Evolutionary conservation across 2,329 filamentous ascomycete species (phyloP), one percentile per base, ranked within the genome.

Genomic region (Aureobasidium subglaciale): DNA sequence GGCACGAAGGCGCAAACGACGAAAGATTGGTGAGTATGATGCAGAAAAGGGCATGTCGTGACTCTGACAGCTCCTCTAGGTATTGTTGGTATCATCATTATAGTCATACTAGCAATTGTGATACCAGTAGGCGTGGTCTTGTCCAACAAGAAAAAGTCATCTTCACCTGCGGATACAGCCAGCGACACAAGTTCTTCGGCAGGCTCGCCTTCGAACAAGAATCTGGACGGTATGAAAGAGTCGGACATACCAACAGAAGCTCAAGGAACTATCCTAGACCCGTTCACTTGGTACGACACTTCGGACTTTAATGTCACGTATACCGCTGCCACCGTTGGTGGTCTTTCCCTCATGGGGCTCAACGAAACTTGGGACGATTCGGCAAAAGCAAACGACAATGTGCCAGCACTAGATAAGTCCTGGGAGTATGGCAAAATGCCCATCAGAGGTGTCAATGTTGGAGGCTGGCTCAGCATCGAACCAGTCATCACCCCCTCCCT

Each of bases 401-500:
- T 95, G 0, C 88, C 90, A 0, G 76, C 89, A 1, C 76, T 99
- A 6, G 80, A 89, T 62, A 78, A 91, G 59, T 65, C 77, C 1
- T 96, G 92, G 80, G 83, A 85, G 2, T 99, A 97, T 64, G 81
- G 84, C 2, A 83, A 81, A 20, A 84, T 78, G 55, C 90, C 91
- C 2, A 90, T 95, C 22, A 83, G 92, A 6, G 93, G 93, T 1
- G 89, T 97, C 32, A 97, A 96, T 64, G 69, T 97, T 1, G 93
- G 93, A 49, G 93, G 93, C 11, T 99, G 93, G 93, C 80, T 99
- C 1, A 88, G 87, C 2, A 74, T 99, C 11, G 93, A 99, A 66
- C 93, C 93, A 0, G 96, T 95, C 69, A 97, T 99, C 67, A 92
- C 89, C 4, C 93, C 93, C 0, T 96, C 91, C 0, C 79, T 96